Evolutionary conservation across 1,139 yeast species (phyloP).

Genomic region (Starmera stellimalicola): DNA sequence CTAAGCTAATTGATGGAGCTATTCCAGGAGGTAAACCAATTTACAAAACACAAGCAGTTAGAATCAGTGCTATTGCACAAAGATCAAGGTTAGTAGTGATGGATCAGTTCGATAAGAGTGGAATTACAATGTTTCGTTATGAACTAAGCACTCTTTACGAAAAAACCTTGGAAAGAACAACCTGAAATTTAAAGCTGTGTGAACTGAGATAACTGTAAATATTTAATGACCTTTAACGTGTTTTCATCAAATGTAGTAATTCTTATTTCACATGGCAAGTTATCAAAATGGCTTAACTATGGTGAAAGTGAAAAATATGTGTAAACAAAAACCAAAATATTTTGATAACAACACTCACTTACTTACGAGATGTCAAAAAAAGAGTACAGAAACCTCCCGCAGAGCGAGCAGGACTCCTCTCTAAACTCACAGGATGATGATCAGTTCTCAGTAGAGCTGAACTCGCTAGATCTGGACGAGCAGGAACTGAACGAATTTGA

Average conservation of each 20-base stretch:
- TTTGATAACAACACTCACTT: background rate
- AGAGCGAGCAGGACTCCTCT: background rate
- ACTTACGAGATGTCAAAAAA: background rate
- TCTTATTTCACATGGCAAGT: no score
- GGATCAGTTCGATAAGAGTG: slow-evolving; percentile 7
- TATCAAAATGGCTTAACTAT: background rate
- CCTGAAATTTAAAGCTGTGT: slow-evolving; percentile 4
- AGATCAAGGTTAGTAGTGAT: slow-evolving; percentile 9
- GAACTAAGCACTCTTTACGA: slow-evolving; percentile 14
- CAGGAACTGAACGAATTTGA: background rate
- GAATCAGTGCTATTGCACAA: slow-evolving; percentile 16
- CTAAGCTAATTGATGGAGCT: slow-evolving; percentile 11
- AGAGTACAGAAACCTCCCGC: slow-evolving; percentile 2
- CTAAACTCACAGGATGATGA: background rate
- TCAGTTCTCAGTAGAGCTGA: background rate
- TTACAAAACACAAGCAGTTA: slow-evolving; percentile 11
- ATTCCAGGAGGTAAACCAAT: slow-evolving; percentile 11
- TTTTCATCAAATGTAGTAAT: no score
- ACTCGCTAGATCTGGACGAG: background rate
- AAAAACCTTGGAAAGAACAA: slow-evolving; percentile 12
- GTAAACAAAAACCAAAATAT: background rate
- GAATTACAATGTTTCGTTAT: slow-evolving; percentile 12
- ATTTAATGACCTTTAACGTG: background rate
- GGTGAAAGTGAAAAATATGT: background rate
- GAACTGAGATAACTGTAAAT: background rate